Percentiles rank a stretch among this genome's conserved stretches.
Evolutionary conservation across 2,329 filamentous ascomycete genomes (phyloP).

Genomic region (Colletotrichum sp.): DNA sequence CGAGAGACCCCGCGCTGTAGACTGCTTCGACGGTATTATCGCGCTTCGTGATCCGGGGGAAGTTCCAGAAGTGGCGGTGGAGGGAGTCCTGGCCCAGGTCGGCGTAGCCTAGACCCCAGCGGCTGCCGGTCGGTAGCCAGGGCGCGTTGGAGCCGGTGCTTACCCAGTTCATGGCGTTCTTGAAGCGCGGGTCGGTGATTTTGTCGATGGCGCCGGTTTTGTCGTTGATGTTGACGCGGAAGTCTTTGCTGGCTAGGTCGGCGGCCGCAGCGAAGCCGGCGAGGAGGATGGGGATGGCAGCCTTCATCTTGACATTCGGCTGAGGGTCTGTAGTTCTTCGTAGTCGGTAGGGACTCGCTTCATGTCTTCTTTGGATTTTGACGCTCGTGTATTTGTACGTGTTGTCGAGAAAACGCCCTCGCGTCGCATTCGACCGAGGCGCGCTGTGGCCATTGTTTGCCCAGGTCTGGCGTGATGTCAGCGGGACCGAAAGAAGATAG

Average conservation of each 20-base stretch:
- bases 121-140: constrained; percentile 11
- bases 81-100: not conserved
- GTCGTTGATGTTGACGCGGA: not conserved
- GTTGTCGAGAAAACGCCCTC: not conserved
- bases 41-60: not conserved
- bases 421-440: not conserved
- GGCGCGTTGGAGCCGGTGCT: constrained; percentile 9
- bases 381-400: not conserved
- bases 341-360: not conserved
- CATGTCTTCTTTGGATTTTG: not conserved
- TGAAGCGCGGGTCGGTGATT: not conserved
- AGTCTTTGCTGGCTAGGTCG: not conserved
- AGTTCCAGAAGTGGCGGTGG: constrained; percentile 9
- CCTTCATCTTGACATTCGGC: not conserved
- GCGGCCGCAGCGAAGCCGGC: not conserved
- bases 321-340: not conserved
- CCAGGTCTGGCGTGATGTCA: not conserved
- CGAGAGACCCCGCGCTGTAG: not conserved
- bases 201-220: not conserved
- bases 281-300: not conserved
- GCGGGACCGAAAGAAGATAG: not conserved
- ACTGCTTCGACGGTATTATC: not conserved
- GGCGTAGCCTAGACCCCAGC: constrained; percentile 10
- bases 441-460: not conserved
- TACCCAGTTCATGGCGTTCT: constrained; percentile 5